Percentiles rank a stretch among this genome's conserved stretches.
These are phyloP conservation scores for Colletotrichum siamense DNA, from an alignment of 2,329 filamentous ascomycete species.

Conservation along the genomic window DNA sequence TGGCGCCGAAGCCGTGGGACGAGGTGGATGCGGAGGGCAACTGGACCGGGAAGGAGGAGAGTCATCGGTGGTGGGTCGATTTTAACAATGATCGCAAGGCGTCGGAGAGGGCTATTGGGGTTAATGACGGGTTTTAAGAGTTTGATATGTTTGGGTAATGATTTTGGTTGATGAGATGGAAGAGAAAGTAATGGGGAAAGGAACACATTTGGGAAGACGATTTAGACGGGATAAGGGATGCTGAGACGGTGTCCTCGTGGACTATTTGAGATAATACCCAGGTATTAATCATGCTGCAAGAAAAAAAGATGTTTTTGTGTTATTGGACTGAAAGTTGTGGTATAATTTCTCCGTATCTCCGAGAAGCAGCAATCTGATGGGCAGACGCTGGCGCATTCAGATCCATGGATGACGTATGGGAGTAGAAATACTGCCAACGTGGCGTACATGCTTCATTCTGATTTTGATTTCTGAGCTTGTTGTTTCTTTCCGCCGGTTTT, in stretches of 20 bases:
- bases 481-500: neutral
- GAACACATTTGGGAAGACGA: neutral
- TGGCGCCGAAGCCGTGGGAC: conserved; percentile 68
- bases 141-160: neutral
- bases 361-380: neutral
- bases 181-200: neutral
- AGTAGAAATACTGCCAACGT: neutral
- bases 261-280: neutral
- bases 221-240: neutral
- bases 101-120: conserved; percentile 43
- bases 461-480: neutral
- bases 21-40: conserved; percentile 49
- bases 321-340: accelerated
- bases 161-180: no score
- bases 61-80: conserved; percentile 62
- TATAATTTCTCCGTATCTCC: no score
- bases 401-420: neutral
- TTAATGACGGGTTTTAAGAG: conserved; percentile 38
- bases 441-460: neutral
- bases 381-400: no score
- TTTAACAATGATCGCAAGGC: conserved; percentile 49
- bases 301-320: neutral
- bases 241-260: neutral
- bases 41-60: conserved; percentile 50
- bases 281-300: neutral